These are phyloP conservation scores for Gynochthodes officinalis DNA, from an alignment of 257 asterid species.

Conservation along the genomic window DNA sequence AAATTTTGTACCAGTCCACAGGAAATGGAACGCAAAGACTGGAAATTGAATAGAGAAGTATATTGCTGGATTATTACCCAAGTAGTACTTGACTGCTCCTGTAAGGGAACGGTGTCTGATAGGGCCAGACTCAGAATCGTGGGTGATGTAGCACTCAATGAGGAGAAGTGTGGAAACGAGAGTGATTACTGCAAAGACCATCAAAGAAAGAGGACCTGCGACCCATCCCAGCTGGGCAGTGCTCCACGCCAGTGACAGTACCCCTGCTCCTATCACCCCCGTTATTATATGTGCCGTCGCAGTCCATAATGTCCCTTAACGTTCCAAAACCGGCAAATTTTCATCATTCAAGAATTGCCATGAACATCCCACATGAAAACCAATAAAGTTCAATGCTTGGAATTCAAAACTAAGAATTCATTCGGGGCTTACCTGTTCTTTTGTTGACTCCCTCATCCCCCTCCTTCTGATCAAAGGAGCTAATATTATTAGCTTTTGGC, in stretches of 20 bases:
- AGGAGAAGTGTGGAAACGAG: constrained; percentile 50
- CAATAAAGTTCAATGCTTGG: too few species aligned
- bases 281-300: constrained; percentile 73
- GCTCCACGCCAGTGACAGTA: constrained; percentile 78
- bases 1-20: too few species aligned
- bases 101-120: constrained; percentile 48
- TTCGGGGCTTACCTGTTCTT: constrained; percentile 13
- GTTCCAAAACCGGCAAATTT: background rate
- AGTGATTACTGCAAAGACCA: constrained; percentile 59
- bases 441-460: background rate
- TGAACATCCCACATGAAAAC: background rate
- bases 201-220: constrained; percentile 63
- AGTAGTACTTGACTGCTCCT: constrained; percentile 50
- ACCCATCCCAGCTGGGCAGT: constrained; percentile 79
- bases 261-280: constrained; percentile 88
- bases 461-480: background rate
- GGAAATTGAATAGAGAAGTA: too few species aligned
- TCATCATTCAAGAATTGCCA: background rate
- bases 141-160: constrained; percentile 50
- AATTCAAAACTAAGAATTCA: background rate
- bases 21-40: too few species aligned
- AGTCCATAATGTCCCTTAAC: constrained; percentile 67
- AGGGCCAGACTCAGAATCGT: constrained; percentile 27
- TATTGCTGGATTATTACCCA: constrained; percentile 28
- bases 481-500: background rate